phyloP scores from a whole-genome alignment of 2,329 filamentous ascomycete genomes.

The Monilinia vaccinii-corymbosi region DNA sequence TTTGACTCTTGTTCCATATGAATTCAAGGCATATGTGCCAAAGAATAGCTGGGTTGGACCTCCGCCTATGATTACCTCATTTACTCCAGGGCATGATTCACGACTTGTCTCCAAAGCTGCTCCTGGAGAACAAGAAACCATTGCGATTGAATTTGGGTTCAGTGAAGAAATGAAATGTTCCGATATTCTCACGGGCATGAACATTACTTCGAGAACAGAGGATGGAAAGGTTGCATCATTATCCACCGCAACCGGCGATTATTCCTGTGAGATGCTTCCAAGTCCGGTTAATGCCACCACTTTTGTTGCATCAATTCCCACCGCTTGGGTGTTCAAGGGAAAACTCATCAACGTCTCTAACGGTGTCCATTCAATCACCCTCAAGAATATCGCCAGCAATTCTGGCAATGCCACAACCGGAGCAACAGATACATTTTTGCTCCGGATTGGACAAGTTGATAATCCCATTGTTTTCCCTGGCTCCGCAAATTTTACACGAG shows the following conservation, averaged over 20 bases:
- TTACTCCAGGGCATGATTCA: slow-evolving; percentile 51
- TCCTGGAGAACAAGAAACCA: slow-evolving; percentile 33
- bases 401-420: slow-evolving; percentile 38
- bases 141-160: slow-evolving; percentile 48
- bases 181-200: slow-evolving; percentile 40
- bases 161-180: slow-evolving; percentile 53
- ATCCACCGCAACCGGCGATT: slow-evolving; percentile 33
- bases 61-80: slow-evolving; percentile 45
- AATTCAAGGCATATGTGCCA: slow-evolving; percentile 49
- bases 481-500: slow-evolving; percentile 48
- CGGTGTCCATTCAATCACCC: slow-evolving; percentile 49
- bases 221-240: slow-evolving; percentile 36
- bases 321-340: slow-evolving; percentile 43
- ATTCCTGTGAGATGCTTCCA: slow-evolving; percentile 34
- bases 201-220: slow-evolving; percentile 44
- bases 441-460: slow-evolving; percentile 46
- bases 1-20: slow-evolving; percentile 43
- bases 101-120: slow-evolving; percentile 41
- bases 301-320: slow-evolving; percentile 44
- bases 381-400: slow-evolving; percentile 40
- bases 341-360: slow-evolving; percentile 48
- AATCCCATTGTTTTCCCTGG: slow-evolving; percentile 52
- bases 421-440: slow-evolving; percentile 50
- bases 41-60: slow-evolving; percentile 40
- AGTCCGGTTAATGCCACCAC: slow-evolving; percentile 29